phyloP scores from a whole-genome alignment of 495 filamentous ascomycete species.

The Ramalina peruviana region DNA sequence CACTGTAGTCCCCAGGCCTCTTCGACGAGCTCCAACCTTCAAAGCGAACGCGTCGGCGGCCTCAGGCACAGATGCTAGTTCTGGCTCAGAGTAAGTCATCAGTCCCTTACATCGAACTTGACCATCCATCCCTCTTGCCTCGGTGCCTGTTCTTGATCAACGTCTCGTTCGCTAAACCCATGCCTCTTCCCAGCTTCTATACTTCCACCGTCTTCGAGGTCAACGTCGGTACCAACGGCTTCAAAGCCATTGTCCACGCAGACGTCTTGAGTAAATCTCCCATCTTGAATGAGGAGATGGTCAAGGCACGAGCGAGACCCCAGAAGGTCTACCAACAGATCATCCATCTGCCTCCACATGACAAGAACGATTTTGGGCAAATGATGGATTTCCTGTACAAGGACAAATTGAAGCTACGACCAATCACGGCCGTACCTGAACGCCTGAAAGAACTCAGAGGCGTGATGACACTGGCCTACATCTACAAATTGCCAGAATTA shows the following conservation, averaged over 20 bases:
- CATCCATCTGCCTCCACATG: not conserved
- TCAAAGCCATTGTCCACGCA: slow-evolving; percentile 3
- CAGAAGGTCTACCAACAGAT: not conserved
- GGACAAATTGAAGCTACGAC: slow-evolving; percentile 1
- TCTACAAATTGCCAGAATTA: slow-evolving; percentile 2
- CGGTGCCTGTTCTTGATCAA: too few species aligned
- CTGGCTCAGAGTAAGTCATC: too few species aligned
- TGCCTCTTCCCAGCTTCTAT: not conserved
- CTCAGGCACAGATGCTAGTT: too few species aligned
- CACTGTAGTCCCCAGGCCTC: too few species aligned
- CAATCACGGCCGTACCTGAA: not conserved
- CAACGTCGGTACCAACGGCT: not conserved
- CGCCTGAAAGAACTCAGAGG: slow-evolving; percentile 2
- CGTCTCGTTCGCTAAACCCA: too few species aligned
- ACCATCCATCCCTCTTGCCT: too few species aligned
- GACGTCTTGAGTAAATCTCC: not conserved
- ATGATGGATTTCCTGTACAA: slow-evolving; percentile 9
- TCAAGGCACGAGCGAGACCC: not conserved
- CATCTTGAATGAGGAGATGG: slow-evolving; percentile 1
- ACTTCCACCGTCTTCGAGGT: slow-evolving; percentile 4
- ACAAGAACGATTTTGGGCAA: slow-evolving; percentile 7
- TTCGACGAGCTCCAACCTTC: too few species aligned
- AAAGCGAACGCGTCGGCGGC: too few species aligned
- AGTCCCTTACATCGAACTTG: too few species aligned
- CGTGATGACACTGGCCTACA: slow-evolving; percentile 4